Base-by-base conservation (phyloP, 345 rosid genomes). In the Citrus trifoliata region DNA sequence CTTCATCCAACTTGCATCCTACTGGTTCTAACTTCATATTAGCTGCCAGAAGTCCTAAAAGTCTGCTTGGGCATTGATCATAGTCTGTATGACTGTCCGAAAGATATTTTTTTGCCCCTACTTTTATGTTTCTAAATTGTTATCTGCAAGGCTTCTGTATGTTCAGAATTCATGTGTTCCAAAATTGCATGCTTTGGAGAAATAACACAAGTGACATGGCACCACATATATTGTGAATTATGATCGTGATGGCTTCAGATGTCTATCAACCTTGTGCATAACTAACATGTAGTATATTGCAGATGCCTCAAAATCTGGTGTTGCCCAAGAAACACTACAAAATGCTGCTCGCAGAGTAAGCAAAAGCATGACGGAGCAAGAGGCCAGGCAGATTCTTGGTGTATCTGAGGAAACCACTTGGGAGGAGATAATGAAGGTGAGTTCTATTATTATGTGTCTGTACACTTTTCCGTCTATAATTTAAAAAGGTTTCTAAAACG, bases 321-420 rank as follows among this genome's bases (percentile, higher is more conserved):
- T 82, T 75, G 91, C 98, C n/a, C 97, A 89, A 33, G 99, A 94
- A 80, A 84, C 97, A 27, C 76, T 96, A 82, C 93, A 88, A 72
- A 91, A 91, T 22, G 85, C 85, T 7, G 81, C 87, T 66, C 90
- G 87, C n/a, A 84, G 88, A 83, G 93, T 84, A 70, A 83, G 91
- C 80, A 93, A 92, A 89, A 85, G 60, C 71, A 94, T 92, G 90
- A 88, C 89, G 0, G 98, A 91, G 76, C 89, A 86, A 81, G 98
- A 96, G 79, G 99, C 99, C 25, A 82, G 93, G 82, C 97, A 96
- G 85, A 90, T 94, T 86, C 97, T 94, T 48, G 97, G 98, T 42
- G 93, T 94, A 38, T 74, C 90, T 0, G 89, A 93, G 80, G 77
- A 85, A 68, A 82, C 94, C 3, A 48, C 93, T 7, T 96, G 97